Conservation (phyloP, 192 early-diverging fungal species). For the Diversispora epigaea region DNA sequence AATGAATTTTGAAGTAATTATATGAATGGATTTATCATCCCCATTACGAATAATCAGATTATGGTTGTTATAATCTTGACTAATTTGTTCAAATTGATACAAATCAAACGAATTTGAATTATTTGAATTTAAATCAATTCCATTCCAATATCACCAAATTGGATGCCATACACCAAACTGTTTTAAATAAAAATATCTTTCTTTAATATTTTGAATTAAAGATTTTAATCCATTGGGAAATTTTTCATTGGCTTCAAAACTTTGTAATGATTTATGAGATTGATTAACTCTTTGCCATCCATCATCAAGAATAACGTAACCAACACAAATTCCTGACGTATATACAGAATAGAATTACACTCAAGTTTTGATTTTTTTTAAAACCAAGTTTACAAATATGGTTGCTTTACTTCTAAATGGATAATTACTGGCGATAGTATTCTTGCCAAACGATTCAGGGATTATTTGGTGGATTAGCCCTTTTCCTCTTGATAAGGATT, state of each 20-base stretch:
- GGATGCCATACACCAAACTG: constrained; percentile 53
- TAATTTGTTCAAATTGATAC: constrained; percentile 37
- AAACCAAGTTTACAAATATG: too few relatives aligned
- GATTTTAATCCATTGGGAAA: constrained; percentile 49
- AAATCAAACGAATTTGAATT: constrained; percentile 30
- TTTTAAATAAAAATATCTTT: constrained; percentile 34
- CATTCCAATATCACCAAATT: constrained; percentile 61
- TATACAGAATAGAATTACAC: too few relatives aligned
- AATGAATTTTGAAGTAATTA: constrained; percentile 35
- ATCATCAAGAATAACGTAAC: constrained; percentile 52
- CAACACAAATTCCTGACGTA: constrained; percentile 22
- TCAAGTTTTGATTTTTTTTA: too few relatives aligned
- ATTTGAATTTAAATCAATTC: constrained; percentile 45
- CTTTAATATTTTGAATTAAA: constrained; percentile 29
- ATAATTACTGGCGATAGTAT: too few relatives aligned
- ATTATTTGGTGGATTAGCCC: too few relatives aligned
- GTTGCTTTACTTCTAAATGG: too few relatives aligned
- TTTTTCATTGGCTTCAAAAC: constrained; percentile 41
- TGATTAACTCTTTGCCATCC: constrained; percentile 48
- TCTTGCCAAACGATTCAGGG: too few relatives aligned
- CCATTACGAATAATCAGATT: too few relatives aligned
- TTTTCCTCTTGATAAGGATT: too few relatives aligned
- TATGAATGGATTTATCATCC: constrained; percentile 18
- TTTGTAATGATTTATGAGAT: constrained; percentile 32
- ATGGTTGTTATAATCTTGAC: background rate